Percentiles rank a stretch among this genome's conserved stretches.
Evolutionary conservation across 306 rosid species (phyloP).

Genomic region (Leucaena leucocephala): DNA sequence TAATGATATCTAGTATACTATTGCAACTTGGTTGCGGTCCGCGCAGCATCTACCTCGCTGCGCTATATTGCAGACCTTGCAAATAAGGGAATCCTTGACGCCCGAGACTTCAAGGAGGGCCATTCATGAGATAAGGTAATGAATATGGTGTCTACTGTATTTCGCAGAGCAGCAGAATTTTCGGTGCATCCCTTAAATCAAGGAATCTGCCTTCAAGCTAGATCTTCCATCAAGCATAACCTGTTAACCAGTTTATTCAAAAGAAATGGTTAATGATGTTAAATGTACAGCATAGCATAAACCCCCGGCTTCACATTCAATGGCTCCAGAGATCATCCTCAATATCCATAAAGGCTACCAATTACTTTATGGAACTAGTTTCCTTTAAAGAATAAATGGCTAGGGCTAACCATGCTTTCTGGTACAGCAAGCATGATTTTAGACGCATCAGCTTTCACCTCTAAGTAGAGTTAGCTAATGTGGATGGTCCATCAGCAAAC

Average conservation of each 20-base stretch:
- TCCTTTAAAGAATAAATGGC: conserved; percentile 25
- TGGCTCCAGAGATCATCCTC: conserved; percentile 39
- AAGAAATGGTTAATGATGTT: conserved; percentile 40
- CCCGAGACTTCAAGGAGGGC: conserved; percentile 38
- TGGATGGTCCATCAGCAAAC: conserved; percentile 54
- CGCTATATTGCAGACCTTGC: conserved; percentile 14
- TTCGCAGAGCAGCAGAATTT: conserved; percentile 41
- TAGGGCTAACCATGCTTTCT: conserved; percentile 44
- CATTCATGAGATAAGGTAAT: conserved; percentile 31
- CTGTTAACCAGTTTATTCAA: conserved; percentile 45
- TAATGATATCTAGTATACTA: conserved; percentile 23
- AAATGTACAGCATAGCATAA: conserved; percentile 53
- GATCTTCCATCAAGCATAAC: conserved; percentile 36
- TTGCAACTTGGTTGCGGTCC: conserved; percentile 37
- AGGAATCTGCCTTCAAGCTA: conserved; percentile 38
- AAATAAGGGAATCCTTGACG: conserved; percentile 31
- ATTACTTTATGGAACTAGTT: conserved; percentile 42
- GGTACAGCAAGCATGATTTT: background rate
- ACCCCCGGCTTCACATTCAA: conserved; percentile 43
- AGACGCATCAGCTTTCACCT: conserved; percentile 51
- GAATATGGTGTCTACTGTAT: conserved; percentile 36
- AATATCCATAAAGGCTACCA: conserved; percentile 34
- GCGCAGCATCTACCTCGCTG: conserved; percentile 42
- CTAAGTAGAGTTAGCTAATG: conserved; percentile 48
- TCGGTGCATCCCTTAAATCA: conserved; percentile 28